Evolutionary conservation across 2,329 filamentous ascomycete species (phyloP).

Genomic region (Nothophaeocryptopus gaeumannii): DNA sequence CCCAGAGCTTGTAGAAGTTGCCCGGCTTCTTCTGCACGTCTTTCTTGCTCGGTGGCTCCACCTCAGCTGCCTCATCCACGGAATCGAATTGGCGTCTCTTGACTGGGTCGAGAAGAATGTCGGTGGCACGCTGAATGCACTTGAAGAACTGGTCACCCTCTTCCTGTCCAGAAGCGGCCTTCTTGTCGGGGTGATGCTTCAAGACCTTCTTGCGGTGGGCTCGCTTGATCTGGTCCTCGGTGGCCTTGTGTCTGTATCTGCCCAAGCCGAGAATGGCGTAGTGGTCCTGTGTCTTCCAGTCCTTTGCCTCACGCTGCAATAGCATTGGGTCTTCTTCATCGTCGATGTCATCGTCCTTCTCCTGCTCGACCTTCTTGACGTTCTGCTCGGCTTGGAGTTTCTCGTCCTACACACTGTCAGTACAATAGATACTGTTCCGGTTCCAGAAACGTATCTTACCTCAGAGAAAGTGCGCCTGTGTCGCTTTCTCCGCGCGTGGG

Average conservation of each 20-base stretch:
- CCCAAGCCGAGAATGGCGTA: slow-evolving; percentile 92
- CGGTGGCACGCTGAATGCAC: slow-evolving; percentile 98
- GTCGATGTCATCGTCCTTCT: slow-evolving; percentile 86
- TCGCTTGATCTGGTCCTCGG: slow-evolving; percentile 97
- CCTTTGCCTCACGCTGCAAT: slow-evolving; percentile 90
- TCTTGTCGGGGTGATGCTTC: slow-evolving; percentile 98
- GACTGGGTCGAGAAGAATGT: slow-evolving; percentile 85
- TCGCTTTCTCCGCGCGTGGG: slow-evolving; percentile 81
- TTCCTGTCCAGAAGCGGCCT: slow-evolving; percentile 79
- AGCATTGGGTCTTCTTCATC: slow-evolving; percentile 91
- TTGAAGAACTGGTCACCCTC: slow-evolving; percentile 99
- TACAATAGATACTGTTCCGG: not conserved
- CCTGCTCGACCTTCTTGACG: slow-evolving; percentile 94
- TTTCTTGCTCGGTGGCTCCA: slow-evolving; percentile 91
- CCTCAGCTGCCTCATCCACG: slow-evolving; percentile 88
- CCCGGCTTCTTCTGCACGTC: slow-evolving; percentile 67
- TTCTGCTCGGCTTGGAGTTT: slow-evolving; percentile 92
- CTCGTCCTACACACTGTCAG: slow-evolving; percentile 77
- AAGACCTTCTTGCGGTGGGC: slow-evolving; percentile 99
- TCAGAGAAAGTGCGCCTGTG: slow-evolving; percentile 85
- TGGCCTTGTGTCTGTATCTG: slow-evolving; percentile 88
- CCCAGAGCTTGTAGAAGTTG: slow-evolving; percentile 96
- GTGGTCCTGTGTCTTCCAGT: slow-evolving; percentile 99
- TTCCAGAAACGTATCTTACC: not conserved
- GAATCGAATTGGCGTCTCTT: slow-evolving; percentile 96